Evolutionary conservation across 2,329 filamentous ascomycete species (phyloP).

Genomic region (Ascochyta rabiei): DNA sequence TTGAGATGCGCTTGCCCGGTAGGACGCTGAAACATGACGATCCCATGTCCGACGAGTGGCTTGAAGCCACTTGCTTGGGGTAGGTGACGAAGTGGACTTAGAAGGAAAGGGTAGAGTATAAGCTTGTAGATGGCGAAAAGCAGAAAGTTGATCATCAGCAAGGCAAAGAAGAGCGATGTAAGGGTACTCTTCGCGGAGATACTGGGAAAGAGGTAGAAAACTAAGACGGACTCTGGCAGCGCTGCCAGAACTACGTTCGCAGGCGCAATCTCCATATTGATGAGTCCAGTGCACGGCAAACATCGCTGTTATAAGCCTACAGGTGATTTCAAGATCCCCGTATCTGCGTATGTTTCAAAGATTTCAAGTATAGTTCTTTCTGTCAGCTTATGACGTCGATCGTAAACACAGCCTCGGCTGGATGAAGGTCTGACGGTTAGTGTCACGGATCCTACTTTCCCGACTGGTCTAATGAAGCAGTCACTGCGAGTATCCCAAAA

Average conservation of each 20-base stretch:
- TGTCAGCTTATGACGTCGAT: not conserved
- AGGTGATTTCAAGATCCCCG: not conserved
- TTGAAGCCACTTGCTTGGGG: conserved; percentile 37
- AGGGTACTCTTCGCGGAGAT: conserved; percentile 22
- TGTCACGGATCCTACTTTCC: not conserved
- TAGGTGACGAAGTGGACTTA: conserved; percentile 49
- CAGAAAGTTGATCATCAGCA: conserved; percentile 23
- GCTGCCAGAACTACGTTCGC: conserved; percentile 25
- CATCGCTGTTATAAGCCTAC: not conserved
- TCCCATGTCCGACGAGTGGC: conserved; percentile 48
- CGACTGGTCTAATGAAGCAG: not conserved
- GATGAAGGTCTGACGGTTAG: not conserved
- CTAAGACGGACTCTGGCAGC: conserved; percentile 24
- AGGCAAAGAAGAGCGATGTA: conserved; percentile 24
- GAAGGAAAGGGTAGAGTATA: conserved; percentile 47
- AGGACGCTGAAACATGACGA: conserved; percentile 43
- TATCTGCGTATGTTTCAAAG: not conserved
- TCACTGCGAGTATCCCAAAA: not conserved
- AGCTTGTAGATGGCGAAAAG: conserved; percentile 27
- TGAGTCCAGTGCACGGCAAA: not conserved
- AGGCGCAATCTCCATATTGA: conserved; percentile 24
- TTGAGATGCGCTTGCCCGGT: conserved; percentile 40
- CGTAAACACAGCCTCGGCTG: not conserved
- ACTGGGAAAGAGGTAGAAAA: conserved; percentile 29
- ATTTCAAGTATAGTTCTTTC: not conserved